Evolutionary conservation across 2,329 filamentous ascomycete genomes (phyloP), one percentile per base, ranked within the genome.

Genomic region (Penicillium sp.): DNA sequence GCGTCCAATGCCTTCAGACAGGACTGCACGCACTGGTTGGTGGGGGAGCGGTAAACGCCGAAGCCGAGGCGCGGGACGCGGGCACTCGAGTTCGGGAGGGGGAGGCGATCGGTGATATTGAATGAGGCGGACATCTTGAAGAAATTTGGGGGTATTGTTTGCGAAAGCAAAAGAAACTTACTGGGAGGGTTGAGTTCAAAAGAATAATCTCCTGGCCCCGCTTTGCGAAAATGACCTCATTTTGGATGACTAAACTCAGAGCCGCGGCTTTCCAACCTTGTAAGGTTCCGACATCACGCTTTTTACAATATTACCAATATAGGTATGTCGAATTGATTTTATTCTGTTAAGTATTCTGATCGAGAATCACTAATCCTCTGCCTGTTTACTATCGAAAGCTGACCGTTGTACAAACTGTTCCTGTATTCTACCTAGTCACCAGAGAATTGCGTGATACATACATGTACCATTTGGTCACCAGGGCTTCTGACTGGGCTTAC

Each of bases 21-120:
- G 1, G 87, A 86, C 34, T 79, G 69, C 10, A 80, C 76, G 70
- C 85, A 89, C 59, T 78, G 76, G 40, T 80, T 68, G 37, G 77
- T 69, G 3, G 78, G 78, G 6, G 85, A 84, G 57, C 81, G 82
- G 74, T 88, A 91, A 57, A 90, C 86, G 48, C 88, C 88, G 66
- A 90, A 89, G 13, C 88, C 88, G 10, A 91, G 79, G 29, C 79
- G 80, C 24, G 89, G 88, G 18, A 90, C 87, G 53, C 74, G 74
- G 61, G 79, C 72, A 34, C 70, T 63, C 49, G 78, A 79, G 55
- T 81, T 81, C 32, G 76, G 74, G 38, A 86, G 78, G 40, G 80
- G 70, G 38, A 85, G 68, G 22, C 74, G 73, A 57, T 82, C 79
- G 22, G 76, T 74, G 57, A 84, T 72, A 54, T 72, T 71, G 59